phyloP scores from a whole-genome alignment of 148 eudicot genomes.

The Heliosperma pusillum region DNA sequence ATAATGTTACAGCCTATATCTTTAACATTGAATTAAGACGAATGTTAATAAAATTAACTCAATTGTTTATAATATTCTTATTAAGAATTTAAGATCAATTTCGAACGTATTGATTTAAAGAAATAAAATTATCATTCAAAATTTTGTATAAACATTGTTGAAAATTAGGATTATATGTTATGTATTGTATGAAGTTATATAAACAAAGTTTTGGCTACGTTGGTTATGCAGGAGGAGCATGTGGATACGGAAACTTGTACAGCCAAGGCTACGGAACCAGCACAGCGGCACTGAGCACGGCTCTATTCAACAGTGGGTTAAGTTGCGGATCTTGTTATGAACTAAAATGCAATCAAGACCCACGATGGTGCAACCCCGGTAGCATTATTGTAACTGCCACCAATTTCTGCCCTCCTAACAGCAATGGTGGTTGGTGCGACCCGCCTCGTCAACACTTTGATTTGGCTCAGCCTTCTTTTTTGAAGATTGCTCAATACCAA shows the following conservation, averaged over 20 bases:
- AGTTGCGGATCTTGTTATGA: conserved; percentile 77
- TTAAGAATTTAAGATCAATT: too few species aligned
- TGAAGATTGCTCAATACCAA: conserved; percentile 68
- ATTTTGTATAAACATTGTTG: too few species aligned
- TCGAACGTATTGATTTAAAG: too few species aligned
- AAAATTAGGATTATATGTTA: too few species aligned
- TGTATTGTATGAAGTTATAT: too few species aligned
- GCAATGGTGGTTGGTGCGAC: conserved; percentile 93
- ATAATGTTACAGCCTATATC: too few species aligned
- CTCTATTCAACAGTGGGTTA: conserved; percentile 68
- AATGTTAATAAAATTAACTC: too few species aligned
- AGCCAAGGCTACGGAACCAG: conserved; percentile 71
- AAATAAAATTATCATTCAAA: too few species aligned
- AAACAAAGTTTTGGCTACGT: too few species aligned
- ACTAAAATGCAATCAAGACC: conserved; percentile 50
- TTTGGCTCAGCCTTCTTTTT: conserved; percentile 72
- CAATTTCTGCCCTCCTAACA: conserved; percentile 76
- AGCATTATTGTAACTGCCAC: conserved; percentile 66
- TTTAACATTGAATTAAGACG: too few species aligned
- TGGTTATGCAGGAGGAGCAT: conserved; percentile 57
- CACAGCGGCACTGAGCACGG: conserved; percentile 87
- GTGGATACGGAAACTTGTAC: conserved; percentile 80
- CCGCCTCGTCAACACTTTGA: conserved; percentile 89
- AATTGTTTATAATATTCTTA: too few species aligned
- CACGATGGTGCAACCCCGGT: conserved; percentile 57